Conservation (phyloP, 2,329 filamentous ascomycete genomes). For the Penicillium sp. region DNA sequence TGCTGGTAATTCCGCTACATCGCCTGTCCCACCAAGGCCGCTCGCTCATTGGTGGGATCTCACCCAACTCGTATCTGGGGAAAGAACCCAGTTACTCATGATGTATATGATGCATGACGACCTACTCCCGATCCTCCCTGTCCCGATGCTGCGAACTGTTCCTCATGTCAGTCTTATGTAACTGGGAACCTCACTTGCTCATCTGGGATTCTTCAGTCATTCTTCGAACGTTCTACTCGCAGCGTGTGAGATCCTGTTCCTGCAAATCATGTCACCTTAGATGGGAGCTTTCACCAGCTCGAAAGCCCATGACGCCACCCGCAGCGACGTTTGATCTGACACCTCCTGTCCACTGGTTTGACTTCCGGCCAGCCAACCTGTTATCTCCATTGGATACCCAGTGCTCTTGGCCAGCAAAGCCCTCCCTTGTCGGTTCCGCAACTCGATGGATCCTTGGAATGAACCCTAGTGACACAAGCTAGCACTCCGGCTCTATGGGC, state of each 20-base stretch:
- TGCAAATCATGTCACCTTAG: neutral
- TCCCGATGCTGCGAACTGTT: neutral
- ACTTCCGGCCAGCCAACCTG: neutral
- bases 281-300: neutral
- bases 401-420: neutral
- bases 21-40: too few species aligned
- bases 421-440: neutral
- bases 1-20: too few species aligned
- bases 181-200: neutral
- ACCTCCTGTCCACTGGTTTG: neutral
- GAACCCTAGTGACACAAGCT: neutral
- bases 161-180: constrained; percentile 6
- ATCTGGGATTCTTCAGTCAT: constrained; percentile 1
- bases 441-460: neutral
- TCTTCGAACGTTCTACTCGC: constrained; percentile 5
- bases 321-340: neutral
- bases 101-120: constrained; percentile 15
- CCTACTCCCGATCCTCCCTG: neutral
- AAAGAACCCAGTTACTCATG: constrained; percentile 4
- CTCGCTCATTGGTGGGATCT: constrained; percentile 13
- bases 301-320: constrained; percentile 1
- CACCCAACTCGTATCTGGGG: neutral
- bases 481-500: neutral
- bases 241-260: constrained; percentile 2
- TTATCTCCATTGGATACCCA: neutral